Percentiles rank a stretch among this genome's conserved stretches.
Evolutionary conservation across 2,329 filamentous ascomycete species (phyloP).

Genomic region (Colletotrichum gloeosporioides): DNA sequence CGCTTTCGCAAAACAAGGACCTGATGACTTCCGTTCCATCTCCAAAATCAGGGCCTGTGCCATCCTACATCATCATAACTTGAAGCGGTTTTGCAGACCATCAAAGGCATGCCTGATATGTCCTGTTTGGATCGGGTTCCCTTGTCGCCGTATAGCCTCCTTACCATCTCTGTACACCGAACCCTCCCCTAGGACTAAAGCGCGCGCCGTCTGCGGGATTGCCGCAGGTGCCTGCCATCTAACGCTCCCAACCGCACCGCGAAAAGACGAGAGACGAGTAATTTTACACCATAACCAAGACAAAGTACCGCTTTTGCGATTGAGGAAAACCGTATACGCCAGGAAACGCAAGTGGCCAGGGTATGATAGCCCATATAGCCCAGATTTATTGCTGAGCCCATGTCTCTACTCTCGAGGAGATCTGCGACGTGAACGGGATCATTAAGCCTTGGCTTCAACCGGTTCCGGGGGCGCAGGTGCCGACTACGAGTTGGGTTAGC

Average conservation of each 20-base stretch:
- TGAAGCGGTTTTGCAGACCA: constrained; percentile 2
- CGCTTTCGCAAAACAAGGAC: constrained; percentile 1
- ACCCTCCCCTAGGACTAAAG: constrained; percentile 4
- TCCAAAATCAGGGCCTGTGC: background rate
- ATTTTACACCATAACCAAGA: constrained; percentile 22
- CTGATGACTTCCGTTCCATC: constrained; percentile 1
- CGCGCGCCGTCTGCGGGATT: background rate
- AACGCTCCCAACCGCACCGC: constrained; percentile 7
- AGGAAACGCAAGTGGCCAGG: constrained; percentile 20
- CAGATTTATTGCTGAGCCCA: background rate
- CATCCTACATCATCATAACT: constrained; percentile 19
- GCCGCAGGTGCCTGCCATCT: background rate
- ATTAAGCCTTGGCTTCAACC: constrained; percentile 42
- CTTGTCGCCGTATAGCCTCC: background rate
- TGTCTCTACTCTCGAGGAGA: constrained; percentile 5
- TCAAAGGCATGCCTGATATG: background rate
- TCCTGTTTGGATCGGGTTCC: background rate
- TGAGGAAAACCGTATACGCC: constrained; percentile 21
- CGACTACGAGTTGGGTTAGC: constrained; percentile 15
- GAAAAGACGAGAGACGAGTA: background rate
- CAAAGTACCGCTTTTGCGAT: constrained; percentile 17
- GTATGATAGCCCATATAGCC: background rate
- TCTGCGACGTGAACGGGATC: background rate
- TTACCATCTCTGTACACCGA: constrained; percentile 13
- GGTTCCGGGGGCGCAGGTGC: constrained; percentile 35